These are phyloP conservation scores for Phyllosticta citribraziliensis DNA, from an alignment of 2,329 filamentous ascomycete species.

Conservation along the genomic window DNA sequence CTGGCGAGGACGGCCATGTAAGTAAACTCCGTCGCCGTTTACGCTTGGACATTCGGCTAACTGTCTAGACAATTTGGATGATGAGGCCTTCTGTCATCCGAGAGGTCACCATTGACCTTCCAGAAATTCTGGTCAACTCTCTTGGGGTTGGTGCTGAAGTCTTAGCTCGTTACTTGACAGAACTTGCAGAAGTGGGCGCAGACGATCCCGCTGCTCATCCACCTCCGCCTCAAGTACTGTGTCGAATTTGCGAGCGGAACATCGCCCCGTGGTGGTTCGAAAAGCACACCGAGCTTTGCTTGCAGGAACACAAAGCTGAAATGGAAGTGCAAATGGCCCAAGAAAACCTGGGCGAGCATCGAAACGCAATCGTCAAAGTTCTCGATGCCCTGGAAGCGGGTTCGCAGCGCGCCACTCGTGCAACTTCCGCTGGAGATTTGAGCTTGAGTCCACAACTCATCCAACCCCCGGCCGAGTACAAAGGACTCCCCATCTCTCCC, in stretches of 20 bases:
- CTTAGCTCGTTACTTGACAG: conserved; percentile 84
- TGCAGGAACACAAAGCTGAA: conserved; percentile 92
- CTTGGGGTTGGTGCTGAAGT: conserved; percentile 91
- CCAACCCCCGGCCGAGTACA: conserved; percentile 63
- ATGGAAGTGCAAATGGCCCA: conserved; percentile 97
- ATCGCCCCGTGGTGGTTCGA: conserved; percentile 99
- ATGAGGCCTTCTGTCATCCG: conserved; percentile 81
- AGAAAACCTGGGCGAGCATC: conserved; percentile 83
- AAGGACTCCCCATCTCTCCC: conserved; percentile 74
- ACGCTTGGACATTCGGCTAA: neutral
- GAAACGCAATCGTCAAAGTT: conserved; percentile 89
- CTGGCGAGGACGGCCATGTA: conserved; percentile 84
- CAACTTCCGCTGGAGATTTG: conserved; percentile 12
- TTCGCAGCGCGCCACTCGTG: conserved; percentile 27
- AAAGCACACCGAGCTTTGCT: conserved; percentile 91
- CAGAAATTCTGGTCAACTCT: conserved; percentile 79
- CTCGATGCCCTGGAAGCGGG: conserved; percentile 82
- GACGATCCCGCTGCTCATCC: conserved; percentile 67
- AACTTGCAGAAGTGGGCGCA: conserved; percentile 71
- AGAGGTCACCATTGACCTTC: conserved; percentile 93
- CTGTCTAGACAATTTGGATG: conserved; percentile 98
- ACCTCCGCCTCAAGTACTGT: conserved; percentile 76
- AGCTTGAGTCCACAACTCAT: conserved; percentile 14
- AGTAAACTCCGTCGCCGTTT: conserved; percentile 29
- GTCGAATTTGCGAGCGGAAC: conserved; percentile 93